Evolutionary conservation across 1,139 yeast genomes (phyloP).

Genomic region (Hanseniaspora gamundiae): DNA sequence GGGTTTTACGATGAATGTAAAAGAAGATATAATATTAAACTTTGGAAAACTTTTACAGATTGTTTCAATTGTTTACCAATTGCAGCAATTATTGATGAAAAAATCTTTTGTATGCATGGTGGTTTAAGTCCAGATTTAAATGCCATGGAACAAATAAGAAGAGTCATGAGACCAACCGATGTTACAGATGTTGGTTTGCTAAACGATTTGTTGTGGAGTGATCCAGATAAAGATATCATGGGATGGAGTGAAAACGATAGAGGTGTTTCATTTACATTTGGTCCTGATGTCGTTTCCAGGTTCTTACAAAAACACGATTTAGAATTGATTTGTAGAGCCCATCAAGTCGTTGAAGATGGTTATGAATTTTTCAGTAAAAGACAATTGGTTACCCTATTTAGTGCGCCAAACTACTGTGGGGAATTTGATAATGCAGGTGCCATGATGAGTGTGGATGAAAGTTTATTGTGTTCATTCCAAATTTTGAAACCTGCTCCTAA

Average conservation of each 20-base stretch:
- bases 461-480: constrained; percentile 92
- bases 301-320: constrained; percentile 91
- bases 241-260: constrained; percentile 99
- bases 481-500: constrained; percentile 96
- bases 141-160: constrained; percentile 95
- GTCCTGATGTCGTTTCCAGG: constrained; percentile 92
- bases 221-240: constrained; percentile 93
- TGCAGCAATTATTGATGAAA: constrained; percentile 95
- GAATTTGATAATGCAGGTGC: constrained; percentile 99
- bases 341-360: constrained; percentile 98
- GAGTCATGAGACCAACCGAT: constrained; percentile 98
- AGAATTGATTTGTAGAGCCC: constrained; percentile 96
- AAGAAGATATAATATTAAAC: constrained; percentile 91
- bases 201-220: constrained; percentile 95
- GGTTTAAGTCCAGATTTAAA: constrained; percentile 94
- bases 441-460: constrained; percentile 97
- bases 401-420: constrained; percentile 97
- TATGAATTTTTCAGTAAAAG: constrained; percentile 94
- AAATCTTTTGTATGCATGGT: constrained; percentile 97
- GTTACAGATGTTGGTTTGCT: constrained; percentile 93
- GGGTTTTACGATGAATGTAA: constrained; percentile 97
- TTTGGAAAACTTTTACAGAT: constrained; percentile 97
- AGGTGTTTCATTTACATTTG: constrained; percentile 95
- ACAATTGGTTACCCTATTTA: constrained; percentile 86
- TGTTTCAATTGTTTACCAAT: constrained; percentile 97